A percentile compares a stretch with the other conserved stretches of the same genome.
Evolutionary conservation across 164 flowering plant genomes (phyloP).

Genomic region (Magnolia kwangsiensis): DNA sequence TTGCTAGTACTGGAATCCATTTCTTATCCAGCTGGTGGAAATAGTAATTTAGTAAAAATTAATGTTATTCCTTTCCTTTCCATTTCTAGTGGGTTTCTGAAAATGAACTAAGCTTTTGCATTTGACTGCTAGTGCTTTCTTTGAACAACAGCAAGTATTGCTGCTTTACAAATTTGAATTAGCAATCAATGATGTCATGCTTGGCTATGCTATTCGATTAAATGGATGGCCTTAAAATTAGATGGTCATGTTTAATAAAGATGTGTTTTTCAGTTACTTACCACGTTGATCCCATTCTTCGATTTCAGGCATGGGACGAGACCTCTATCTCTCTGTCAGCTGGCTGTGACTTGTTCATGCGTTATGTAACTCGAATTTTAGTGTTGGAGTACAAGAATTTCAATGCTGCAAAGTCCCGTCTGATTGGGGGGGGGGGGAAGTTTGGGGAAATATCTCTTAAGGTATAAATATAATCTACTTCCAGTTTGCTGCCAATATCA

Average conservation of each 20-base stretch:
- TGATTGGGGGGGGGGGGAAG: conserved; percentile 93
- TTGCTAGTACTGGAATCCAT: too few relatives aligned
- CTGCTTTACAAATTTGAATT: neutral
- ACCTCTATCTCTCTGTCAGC: too few relatives aligned
- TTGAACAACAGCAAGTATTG: neutral
- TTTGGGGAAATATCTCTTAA: conserved; percentile 92
- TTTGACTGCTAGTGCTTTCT: neutral
- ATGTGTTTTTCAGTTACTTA: too few relatives aligned
- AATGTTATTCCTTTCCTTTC: too few relatives aligned
- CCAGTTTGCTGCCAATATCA: neutral
- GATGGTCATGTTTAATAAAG: neutral
- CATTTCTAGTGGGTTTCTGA: too few relatives aligned
- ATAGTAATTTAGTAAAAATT: too few relatives aligned
- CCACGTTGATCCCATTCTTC: too few relatives aligned
- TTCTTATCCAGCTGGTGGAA: too few relatives aligned
- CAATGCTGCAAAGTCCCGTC: conserved; percentile 82
- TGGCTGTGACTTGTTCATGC: conserved; percentile 93
- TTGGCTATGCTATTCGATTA: too few relatives aligned
- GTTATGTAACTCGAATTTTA: conserved; percentile 89
- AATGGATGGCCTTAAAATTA: neutral
- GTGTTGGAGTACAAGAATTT: conserved; percentile 94
- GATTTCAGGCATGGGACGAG: too few relatives aligned
- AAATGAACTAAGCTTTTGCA: too few relatives aligned
- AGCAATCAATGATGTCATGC: too few relatives aligned
- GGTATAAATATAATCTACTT: conserved; percentile 58